Evolutionary conservation across 495 filamentous ascomycete genomes (phyloP), one percentile per base, ranked within the genome.

Genomic region (Cairneyella variabilis): DNA sequence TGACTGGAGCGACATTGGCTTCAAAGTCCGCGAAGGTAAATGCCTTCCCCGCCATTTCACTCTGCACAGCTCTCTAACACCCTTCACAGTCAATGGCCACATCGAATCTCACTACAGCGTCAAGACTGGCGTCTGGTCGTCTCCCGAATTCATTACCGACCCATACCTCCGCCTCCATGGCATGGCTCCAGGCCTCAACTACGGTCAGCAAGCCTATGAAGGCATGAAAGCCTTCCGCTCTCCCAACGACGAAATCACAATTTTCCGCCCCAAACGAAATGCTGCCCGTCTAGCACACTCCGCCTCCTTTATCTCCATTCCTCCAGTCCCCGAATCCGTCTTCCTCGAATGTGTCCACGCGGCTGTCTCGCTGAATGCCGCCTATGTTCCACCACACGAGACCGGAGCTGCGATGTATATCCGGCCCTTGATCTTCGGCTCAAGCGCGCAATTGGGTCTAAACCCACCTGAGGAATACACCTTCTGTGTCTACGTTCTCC

Each of bases 181-280:
- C 54, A 89, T 96, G 84, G 82, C 89, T 0, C 91, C 91, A 0
- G 91, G 77, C 28, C 79, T 96, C 38, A 96, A 96, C 76, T 96
- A 96, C 65, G 91, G 86, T 37, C 88, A 93, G 60, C 91, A 96
- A 73, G 91, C 89, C 42, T 96, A 91, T 76, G 91, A 96, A 61
- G 91, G 91, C 9, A 77, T 96, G 51, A 97, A 96, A 68, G 89
- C 91, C 46, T 95, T 95, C 77, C 89, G 91, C 30, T 76, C 78
- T 28, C 82, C 85, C 25, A 72, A 75, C 30, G 67, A 78, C 58
- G 62, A 69, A 26, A 88, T 96, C 65, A 76, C 80, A 56, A 76
- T 95, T 58, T 96, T 96, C 78, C 88, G 91, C 14, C 88, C 91
- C 0, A 73, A 79, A 56, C 75, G 80, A 56, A 95, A 96, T 65